Base-by-base conservation (phyloP, 1,284 basidiomycete genomes). In the Kalmanozyma brasiliensis region DNA sequence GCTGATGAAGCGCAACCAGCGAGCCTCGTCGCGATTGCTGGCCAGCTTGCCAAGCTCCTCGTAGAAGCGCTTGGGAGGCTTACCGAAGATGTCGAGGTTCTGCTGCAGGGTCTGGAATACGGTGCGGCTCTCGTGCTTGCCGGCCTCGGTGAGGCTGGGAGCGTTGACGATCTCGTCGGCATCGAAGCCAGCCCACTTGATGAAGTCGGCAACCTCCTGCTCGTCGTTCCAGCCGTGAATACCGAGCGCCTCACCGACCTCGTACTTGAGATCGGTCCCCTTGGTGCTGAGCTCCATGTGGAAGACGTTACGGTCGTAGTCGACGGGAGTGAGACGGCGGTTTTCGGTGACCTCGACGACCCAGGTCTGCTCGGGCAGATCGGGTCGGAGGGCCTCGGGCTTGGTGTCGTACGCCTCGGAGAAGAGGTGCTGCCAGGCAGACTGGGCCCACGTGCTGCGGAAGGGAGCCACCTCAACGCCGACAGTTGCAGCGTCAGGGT, bases 251-350 rank as follows among this genome's bases (percentile, higher is more conserved):
- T 98, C 95, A 61, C 95, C 95, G 57, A 98, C 93, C 42, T 88
- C 90, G 84, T 98, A 98, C 84, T 91, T 93, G 73, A 98, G 87
- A 9, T 93, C 94, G 16, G 96, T 98, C 38, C 92, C 92, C 45
- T 87, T 85, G 10, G 93, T 94, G 83, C 94, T 89, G 82, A 98
- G 93, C 85, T 98, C 95, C 82, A 98, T 88, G 84, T 98, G 95
- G 87, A 98, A 98, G 57, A 98, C 93, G 83, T 98, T 98, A 71
- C 96, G 91, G 84, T 98, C 92, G 84, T 98, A 98, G 71, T 95
- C 92, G 73, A 88, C 83, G 33, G 96, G 96, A 0, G 95, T 98
- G 51, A 98, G 88, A 30, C 95, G 91, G 49, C 90, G 89, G 85
- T 98, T 98, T 83, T 97, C 94, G 8, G 90, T 88, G 80, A 94